These are phyloP conservation scores for Leptodontidium sp. DNA, from an alignment of 2,329 filamentous ascomycete genomes.

Conservation along the genomic window DNA sequence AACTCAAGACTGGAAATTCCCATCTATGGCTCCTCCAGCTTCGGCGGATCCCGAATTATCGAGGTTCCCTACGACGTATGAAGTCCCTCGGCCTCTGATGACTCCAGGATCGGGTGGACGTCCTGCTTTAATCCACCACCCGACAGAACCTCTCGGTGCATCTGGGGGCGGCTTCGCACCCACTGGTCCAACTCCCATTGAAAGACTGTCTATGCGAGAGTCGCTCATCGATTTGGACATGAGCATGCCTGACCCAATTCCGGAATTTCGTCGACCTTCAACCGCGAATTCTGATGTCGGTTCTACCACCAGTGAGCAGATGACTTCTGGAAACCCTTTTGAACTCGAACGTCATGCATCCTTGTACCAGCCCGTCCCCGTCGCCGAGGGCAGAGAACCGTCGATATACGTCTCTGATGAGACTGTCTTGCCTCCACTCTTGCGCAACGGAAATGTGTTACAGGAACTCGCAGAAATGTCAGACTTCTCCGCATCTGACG, in stretches of 20 bases:
- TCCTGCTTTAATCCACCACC: slow-evolving; percentile 58
- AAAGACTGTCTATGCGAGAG: slow-evolving; percentile 42
- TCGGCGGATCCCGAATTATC: slow-evolving; percentile 63
- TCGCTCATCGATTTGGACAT: slow-evolving; percentile 63
- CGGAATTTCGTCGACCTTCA: slow-evolving; percentile 40
- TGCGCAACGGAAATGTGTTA: slow-evolving; percentile 33
- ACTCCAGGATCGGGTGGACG: slow-evolving; percentile 49
- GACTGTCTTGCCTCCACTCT: slow-evolving; percentile 54
- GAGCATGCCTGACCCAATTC: slow-evolving; percentile 56
- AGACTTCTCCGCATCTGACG: slow-evolving; percentile 45
- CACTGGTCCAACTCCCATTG: slow-evolving; percentile 12
- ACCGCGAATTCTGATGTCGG: slow-evolving; percentile 44
- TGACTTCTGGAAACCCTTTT: slow-evolving; percentile 65
- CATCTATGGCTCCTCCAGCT: slow-evolving; percentile 59
- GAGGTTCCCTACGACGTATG: slow-evolving; percentile 55
- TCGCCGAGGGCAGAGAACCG: slow-evolving; percentile 36
- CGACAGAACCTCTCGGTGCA: slow-evolving; percentile 57
- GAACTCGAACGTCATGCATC: slow-evolving; percentile 70
- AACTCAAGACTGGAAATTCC: slow-evolving; percentile 67
- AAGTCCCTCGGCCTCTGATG: slow-evolving; percentile 38
- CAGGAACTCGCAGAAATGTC: slow-evolving; percentile 43
- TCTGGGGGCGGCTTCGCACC: slow-evolving; percentile 36
- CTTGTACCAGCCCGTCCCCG: slow-evolving; percentile 54
- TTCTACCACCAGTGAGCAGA: slow-evolving; percentile 63
- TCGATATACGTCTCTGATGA: slow-evolving; percentile 67